Base-by-base conservation (phyloP, 805 yeast species). In the Wickerhamiella azymoides region DNA sequence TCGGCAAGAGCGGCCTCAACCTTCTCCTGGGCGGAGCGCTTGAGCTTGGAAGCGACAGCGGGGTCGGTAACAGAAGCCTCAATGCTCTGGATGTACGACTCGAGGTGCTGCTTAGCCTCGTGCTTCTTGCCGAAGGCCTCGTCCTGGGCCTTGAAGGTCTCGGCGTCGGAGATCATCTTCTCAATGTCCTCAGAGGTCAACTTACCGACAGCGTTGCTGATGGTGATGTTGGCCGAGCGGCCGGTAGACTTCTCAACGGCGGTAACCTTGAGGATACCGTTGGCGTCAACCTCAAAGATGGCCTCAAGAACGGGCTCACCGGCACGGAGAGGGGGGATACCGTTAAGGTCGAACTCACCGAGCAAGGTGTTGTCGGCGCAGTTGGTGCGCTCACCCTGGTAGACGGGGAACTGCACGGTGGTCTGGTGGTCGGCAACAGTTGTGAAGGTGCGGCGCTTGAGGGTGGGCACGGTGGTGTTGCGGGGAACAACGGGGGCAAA, bases 181-280 rank as follows among this genome's bases (percentile, higher is more conserved):
- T 89, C 96, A 59, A 88, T 88, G 65, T 88, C 96, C 68, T 88
- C 96, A 77, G 86, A 84, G 54, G 96, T 84, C 64, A 88, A 76
- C 78, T 96, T 86, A 70, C 97, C 97, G 75, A 88, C 89, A 70
- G 88, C 96, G 74, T 88, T 89, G 70, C 96, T 86, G 70, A 89
- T 89, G 67, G 96, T 88, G 65, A 88, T 89, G 80, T 89, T 81
- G 74, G 81, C 85, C 58, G 94, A 71, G 76, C 88, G 89, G 75
- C 96, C 97, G 55, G 96, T 88, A 73, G 96, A 95, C 78, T 89
- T 88, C 76, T 88, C 97, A 57, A 86, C 74, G 50, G 96, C 96
- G 57, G 93, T 80, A 50, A 88, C 97, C 69, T 88, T 88, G 70
- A 88, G 75, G 71, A 88, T 88, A 74, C 96, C 96, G 70, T 88